Evolutionary conservation across 805 yeast species (phyloP), one percentile per base, ranked within the genome.

Genomic region (Henningerozyma blattae): DNA sequence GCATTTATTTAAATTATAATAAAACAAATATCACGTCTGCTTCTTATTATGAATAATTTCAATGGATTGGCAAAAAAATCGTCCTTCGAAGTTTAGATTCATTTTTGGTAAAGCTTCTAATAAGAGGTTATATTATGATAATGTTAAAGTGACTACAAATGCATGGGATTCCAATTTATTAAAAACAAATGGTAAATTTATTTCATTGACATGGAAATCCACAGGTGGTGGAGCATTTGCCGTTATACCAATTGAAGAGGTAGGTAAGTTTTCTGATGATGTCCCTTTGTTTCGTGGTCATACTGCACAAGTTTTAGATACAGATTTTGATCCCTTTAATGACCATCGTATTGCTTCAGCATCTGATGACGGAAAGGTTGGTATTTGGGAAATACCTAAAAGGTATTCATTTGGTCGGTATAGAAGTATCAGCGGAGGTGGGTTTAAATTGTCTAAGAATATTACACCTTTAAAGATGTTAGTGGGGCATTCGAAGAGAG

Each of bases 181-280:
- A 44, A 75, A 85, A 58, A 72, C 82, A 42, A 91, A 91, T 55
- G 89, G 95, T 26, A 78, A 80, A 55, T 91, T 73, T 50, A 59
- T 91, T 28, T 69, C 95, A 1, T 79, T 86, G 43, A 86, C 84
- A 56, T 86, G 95, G 95, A 85, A 83, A 38, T 68, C 95, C 20
- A 78, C 94, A 8, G 97, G 97, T 27, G 97, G 97, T 41, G 99
- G 99, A 34, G 93, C 97, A 0, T 87, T 91, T 64, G 95, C 95
- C 1, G 82, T 93, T 10, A 75, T 91, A 39, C 98, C 98, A 2
- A 63, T 84, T 18, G 54, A 57, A 7, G 95, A 89, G 56, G 77
- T 74, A 15, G 97, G 98, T 8, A 91, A 87, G 53, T 77, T 87
- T 6, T 96, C 95, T 4, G 99, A 91, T 47, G 74, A 78, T 39